Evolutionary conservation across 176 grass and related monocot species (phyloP).

Genomic region (Lolium perenne): DNA sequence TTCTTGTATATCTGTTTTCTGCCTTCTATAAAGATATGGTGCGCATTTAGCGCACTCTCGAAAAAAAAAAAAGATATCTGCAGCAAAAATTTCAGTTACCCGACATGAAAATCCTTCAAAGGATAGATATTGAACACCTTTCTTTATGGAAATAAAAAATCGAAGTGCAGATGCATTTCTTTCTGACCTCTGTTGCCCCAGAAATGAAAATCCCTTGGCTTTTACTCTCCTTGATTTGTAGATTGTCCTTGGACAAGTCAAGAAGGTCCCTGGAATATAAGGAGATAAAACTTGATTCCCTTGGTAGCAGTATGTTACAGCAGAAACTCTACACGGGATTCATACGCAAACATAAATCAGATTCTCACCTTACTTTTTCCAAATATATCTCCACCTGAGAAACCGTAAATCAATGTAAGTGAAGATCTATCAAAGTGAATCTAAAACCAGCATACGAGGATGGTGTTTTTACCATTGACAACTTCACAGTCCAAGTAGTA

Average conservation of each 20-base stretch:
- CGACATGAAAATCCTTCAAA: slow-evolving; percentile 35
- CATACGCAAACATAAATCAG: slow-evolving; percentile 25
- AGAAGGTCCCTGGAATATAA: slow-evolving; percentile 80
- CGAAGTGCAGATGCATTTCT: slow-evolving; percentile 16
- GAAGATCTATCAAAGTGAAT: slow-evolving; percentile 3
- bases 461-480: slow-evolving; percentile 74
- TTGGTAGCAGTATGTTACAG: slow-evolving; percentile 15
- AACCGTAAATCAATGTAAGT: slow-evolving; percentile 39
- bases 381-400: slow-evolving; percentile 90
- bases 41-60: no score
- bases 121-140: slow-evolving; percentile 18
- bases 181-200: slow-evolving; percentile 84
- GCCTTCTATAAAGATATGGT: no score
- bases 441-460: slow-evolving; percentile 11
- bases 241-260: slow-evolving; percentile 92
- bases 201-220: slow-evolving; percentile 84
- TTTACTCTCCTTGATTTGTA: slow-evolving; percentile 92
- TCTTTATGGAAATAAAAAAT: slow-evolving; percentile 18
- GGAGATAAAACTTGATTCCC: slow-evolving; percentile 23
- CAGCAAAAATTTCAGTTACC: slow-evolving; percentile 24
- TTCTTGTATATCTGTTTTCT: no score
- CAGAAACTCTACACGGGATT: slow-evolving; percentile 19
- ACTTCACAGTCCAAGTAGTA: slow-evolving; percentile 56
- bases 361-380: slow-evolving; percentile 83
- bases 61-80: no score